Conservation (phyloP, 305 asterid genomes). For the Salvia sclarea region DNA sequence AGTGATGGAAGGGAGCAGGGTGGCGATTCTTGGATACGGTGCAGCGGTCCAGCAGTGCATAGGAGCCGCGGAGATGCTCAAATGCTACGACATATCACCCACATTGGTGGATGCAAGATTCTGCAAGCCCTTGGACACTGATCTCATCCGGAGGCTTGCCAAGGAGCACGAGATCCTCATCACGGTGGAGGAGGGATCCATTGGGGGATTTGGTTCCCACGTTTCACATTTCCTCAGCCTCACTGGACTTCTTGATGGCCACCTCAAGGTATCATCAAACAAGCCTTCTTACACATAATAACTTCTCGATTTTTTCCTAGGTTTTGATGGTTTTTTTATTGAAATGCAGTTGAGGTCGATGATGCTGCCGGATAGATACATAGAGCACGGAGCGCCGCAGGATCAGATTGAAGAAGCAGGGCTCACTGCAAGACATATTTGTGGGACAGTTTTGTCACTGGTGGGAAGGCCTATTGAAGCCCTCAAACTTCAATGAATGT, state of each 20-base stretch:
- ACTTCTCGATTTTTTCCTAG: background rate
- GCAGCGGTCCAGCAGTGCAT: slow-evolving; percentile 10
- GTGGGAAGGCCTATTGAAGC: slow-evolving; percentile 12
- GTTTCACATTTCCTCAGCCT: slow-evolving; percentile 18
- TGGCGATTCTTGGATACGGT: slow-evolving; percentile 23
- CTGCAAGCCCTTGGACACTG: slow-evolving; percentile 22
- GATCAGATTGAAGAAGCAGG: slow-evolving; percentile 72
- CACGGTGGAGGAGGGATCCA: slow-evolving; percentile 24
- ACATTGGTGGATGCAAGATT: slow-evolving; percentile 28
- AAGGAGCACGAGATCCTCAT: slow-evolving; percentile 25
- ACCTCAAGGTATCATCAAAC: slow-evolving; percentile 16
- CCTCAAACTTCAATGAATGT: slow-evolving; percentile 15
- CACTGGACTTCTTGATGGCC: slow-evolving; percentile 10
- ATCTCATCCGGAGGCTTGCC: slow-evolving; percentile 11
- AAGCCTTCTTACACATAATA: background rate
- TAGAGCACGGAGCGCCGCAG: slow-evolving; percentile 47
- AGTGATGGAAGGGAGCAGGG: slow-evolving; percentile 7
- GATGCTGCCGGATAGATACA: slow-evolving; percentile 52
- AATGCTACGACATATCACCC: background rate
- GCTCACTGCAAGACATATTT: slow-evolving; percentile 53
- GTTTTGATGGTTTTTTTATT: background rate
- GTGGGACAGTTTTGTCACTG: slow-evolving; percentile 23
- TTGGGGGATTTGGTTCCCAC: slow-evolving; percentile 22
- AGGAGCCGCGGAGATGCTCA: slow-evolving; percentile 11
- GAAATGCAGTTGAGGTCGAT: slow-evolving; percentile 46